A percentile compares a stretch with the other conserved stretches of the same genome.
Conservation (phyloP, 805 yeast genomes). For the Nakazawaea pomicola region DNA sequence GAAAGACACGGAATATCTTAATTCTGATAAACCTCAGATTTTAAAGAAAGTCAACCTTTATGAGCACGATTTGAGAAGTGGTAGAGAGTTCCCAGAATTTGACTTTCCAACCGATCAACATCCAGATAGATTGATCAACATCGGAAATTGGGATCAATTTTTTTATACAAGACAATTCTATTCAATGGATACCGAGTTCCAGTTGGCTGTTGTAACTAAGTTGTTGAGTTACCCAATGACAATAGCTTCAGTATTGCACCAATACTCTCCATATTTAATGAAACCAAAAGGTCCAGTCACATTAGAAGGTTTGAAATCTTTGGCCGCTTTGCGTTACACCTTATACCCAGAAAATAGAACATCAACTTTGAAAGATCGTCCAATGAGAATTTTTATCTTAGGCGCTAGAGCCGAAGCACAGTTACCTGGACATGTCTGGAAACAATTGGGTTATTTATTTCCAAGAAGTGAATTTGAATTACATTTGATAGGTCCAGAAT, state of each 20-base stretch:
- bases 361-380: slow-evolving; percentile 71
- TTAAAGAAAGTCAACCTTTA: slow-evolving; percentile 84
- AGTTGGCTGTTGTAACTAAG: slow-evolving; percentile 91
- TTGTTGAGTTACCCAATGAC: slow-evolving; percentile 92
- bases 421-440: slow-evolving; percentile 94
- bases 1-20: slow-evolving; percentile 68
- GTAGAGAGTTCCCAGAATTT: slow-evolving; percentile 92
- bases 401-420: slow-evolving; percentile 94
- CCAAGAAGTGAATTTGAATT: slow-evolving; percentile 81
- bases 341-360: slow-evolving; percentile 67
- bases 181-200: slow-evolving; percentile 96
- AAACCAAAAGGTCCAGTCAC: slow-evolving; percentile 85
- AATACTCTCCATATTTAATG: slow-evolving; percentile 76
- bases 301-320: slow-evolving; percentile 86
- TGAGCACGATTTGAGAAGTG: slow-evolving; percentile 93
- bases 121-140: slow-evolving; percentile 68
- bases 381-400: slow-evolving; percentile 81
- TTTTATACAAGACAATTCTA: slow-evolving; percentile 89
- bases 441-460: slow-evolving; percentile 80
- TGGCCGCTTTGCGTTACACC: slow-evolving; percentile 89
- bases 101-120: slow-evolving; percentile 84
- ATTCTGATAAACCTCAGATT: slow-evolving; percentile 57
- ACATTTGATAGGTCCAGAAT: slow-evolving; percentile 93
- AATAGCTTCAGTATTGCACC: slow-evolving; percentile 77
- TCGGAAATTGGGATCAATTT: slow-evolving; percentile 86